Evolutionary conservation across 2,329 filamentous ascomycete species (phyloP), one percentile per base, ranked within the genome.

Genomic region (Botrytis elliptica): DNA sequence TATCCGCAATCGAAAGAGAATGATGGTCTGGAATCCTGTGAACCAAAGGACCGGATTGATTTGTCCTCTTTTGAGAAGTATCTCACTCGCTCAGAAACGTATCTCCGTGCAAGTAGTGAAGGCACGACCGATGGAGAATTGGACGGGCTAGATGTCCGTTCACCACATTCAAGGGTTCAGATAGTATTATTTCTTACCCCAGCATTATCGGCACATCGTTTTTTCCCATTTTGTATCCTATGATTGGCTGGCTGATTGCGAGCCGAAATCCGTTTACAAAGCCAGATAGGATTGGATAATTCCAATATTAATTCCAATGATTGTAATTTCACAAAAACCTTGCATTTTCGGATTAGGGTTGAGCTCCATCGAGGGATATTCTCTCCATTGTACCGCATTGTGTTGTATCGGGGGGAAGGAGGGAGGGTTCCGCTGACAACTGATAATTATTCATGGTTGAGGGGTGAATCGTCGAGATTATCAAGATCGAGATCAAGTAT

Each of bases 11-110:
- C 44, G n/a, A 57, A 52, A 16, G 38, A 40, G n/a, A 62, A 67
- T 55, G 36, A 22, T 71, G 60, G 36, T 55, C 70, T 67, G 70
- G n/a, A 72, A 42, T 72, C 70, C 36, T 72, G 9, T 33, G 46
- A 67, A 46, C 60, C 60, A 57, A 66, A 40, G 14, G 36, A 40
- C 40, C 36, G 70, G 70, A 36, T 67, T 67, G 22, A 57, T 36
- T 25, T 55, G 63, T 44, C 38, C 22, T 20, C 33, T 12, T 67
- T 72, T 72, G 22, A 63, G 9, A 46, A n/a, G 22, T 18, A 18
- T 46, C 40, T 33, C 33, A 49, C 44, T n/a, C 49, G 22, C 22
- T 57, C 44, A 52, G 36, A 25, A 42, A 25, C 25, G 7, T 57
- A 38, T 70, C 55, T 42, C 68, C 55, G 68, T 38, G 33, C 42